Base-by-base conservation (phyloP, 2,329 filamentous ascomycete species). In the Penicillium sp. region DNA sequence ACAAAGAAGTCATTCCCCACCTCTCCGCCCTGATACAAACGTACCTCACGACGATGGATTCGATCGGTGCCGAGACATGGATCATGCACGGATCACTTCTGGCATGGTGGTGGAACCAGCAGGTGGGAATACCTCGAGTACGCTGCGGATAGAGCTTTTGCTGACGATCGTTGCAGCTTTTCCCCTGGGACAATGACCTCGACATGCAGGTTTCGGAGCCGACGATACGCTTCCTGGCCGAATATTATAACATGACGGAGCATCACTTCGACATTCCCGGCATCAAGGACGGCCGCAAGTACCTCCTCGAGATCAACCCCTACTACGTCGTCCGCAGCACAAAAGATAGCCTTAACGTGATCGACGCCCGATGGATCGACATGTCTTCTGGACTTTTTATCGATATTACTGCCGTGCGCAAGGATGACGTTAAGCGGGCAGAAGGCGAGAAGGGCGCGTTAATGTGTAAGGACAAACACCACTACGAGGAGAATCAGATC, bases 81-180 rank as follows among this genome's bases (percentile, higher is more conserved):
- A 78, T 85, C 50, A 84, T 84, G 79, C 82, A 85, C 58, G 82
- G 82, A 11, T 80, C 79, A 5, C 68, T 85, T 36, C 69, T 85
- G 14, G 80, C 81, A 31, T 85, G 82, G 82, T 85, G 79, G 77
- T 85, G 82, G 82, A 84, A 83, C 58, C 74, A 78, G 47, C 76
- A 77, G 66, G 73, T 75, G 44, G 22, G 24, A 25, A 14, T 7
- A 16, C 11, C 20, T 14, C n/a, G 39, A 27, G 13, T 22, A 10
- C 14, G 2, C 39, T 41, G 3, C 11, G 16, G 5, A 5, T 3
- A 16, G 9, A 4, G 20, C 13, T 8, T 41, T 16, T 9, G 38
- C 44, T 58, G 41, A 53, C 33, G 24, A 44, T 7, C n/a, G 5
- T 5, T 46, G 16, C 44, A 76, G 62, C 78, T 83, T 60, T 76